Evolutionary conservation across 202 grass and related monocot species (phyloP).

Genomic region (Zizania palustris): DNA sequence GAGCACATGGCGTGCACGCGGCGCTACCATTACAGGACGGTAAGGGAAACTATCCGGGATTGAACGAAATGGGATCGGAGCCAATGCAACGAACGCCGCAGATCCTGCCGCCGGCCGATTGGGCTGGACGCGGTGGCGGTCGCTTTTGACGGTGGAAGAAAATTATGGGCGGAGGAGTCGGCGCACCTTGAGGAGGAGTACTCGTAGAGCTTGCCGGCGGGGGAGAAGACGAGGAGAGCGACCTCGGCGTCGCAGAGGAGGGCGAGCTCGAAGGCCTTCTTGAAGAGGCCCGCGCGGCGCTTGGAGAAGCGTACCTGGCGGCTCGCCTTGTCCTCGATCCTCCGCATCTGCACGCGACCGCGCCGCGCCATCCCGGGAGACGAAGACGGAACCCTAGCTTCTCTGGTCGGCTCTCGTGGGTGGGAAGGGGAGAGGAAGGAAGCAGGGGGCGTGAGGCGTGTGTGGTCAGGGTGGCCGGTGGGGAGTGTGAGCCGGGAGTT

Average conservation of each 20-base stretch:
- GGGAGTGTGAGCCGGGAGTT: too few relatives aligned
- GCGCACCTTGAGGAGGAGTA: conserved; percentile 63
- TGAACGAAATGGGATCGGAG: neutral
- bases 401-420: neutral
- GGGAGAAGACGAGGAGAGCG: conserved; percentile 83
- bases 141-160: too few relatives aligned
- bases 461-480: neutral
- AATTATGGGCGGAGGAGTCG: neutral
- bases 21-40: neutral
- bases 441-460: neutral
- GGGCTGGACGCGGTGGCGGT: neutral
- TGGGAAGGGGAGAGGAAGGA: neutral
- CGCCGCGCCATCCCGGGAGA: conserved; percentile 44
- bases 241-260: conserved; percentile 80
- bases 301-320: conserved; percentile 81
- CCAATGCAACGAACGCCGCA: neutral
- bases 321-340: conserved; percentile 78
- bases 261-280: conserved; percentile 78
- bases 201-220: conserved; percentile 75
- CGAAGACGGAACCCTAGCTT: conserved; percentile 14
- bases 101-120: neutral
- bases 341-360: conserved; percentile 59
- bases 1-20: conserved; percentile 33
- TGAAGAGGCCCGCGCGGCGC: conserved; percentile 66
- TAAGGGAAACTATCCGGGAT: neutral